phyloP scores from a whole-genome alignment of 1,284 basidiomycete genomes.

The Golubevia pallescens region DNA sequence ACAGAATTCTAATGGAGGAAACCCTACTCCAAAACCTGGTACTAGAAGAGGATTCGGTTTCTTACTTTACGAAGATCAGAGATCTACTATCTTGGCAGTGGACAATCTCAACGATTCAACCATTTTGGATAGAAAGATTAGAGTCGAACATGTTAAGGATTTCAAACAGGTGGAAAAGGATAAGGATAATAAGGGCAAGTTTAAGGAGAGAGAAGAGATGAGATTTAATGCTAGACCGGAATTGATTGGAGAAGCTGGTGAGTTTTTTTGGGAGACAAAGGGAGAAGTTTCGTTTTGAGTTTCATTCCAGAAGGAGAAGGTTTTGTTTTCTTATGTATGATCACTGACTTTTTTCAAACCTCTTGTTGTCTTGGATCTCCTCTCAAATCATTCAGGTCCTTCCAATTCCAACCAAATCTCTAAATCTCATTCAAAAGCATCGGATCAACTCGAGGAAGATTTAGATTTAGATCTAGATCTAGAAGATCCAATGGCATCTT shows the following conservation, averaged over 20 bases:
- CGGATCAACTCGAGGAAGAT: not conserved
- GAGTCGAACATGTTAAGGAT: constrained; percentile 58
- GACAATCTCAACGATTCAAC: constrained; percentile 61
- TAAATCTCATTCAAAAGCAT: not conserved
- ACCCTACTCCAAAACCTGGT: constrained; percentile 10
- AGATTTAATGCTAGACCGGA: constrained; percentile 49
- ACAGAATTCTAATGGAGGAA: constrained; percentile 5
- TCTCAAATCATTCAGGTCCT: constrained; percentile 7
- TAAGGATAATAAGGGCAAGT: constrained; percentile 30
- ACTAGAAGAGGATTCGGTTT: constrained; percentile 56
- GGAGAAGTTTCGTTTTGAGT: not conserved
- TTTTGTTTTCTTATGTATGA: not conserved
- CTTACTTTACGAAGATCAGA: constrained; percentile 60
- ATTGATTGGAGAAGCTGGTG: constrained; percentile 11
- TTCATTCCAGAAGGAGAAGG: not conserved
- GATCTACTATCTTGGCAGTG: constrained; percentile 58
- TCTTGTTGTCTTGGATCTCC: not conserved
- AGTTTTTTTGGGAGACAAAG: not conserved
- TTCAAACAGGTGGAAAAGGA: constrained; percentile 42
- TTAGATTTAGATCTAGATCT: constrained; percentile 25
- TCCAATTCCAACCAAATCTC: not conserved
- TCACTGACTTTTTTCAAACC: not conserved
- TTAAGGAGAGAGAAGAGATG: constrained; percentile 31
- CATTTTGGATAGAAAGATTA: constrained; percentile 49
- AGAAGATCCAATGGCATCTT: constrained; percentile 58